Percentiles rank a stretch among this genome's conserved stretches.
Conservation (phyloP, 345 rosid species). For the Brassica juncea region DNA sequence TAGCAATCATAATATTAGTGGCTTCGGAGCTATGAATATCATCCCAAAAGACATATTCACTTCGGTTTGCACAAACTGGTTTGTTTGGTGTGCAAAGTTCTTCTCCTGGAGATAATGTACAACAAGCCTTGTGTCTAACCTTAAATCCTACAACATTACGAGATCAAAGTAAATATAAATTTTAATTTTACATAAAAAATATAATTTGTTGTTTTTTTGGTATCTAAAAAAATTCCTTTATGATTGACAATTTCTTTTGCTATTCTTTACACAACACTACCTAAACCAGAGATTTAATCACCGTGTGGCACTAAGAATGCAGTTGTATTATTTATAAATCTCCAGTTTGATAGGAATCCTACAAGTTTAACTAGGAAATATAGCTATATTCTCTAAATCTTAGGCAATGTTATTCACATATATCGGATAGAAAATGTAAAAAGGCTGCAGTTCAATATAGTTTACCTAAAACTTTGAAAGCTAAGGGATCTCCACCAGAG, state of each 20-base stretch:
- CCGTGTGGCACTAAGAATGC: too few species aligned
- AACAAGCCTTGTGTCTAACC: conserved; percentile 34
- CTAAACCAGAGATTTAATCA: too few species aligned
- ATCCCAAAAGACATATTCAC: conserved; percentile 46
- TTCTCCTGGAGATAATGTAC: conserved; percentile 8
- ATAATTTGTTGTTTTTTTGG: too few species aligned
- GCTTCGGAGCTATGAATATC: conserved; percentile 51
- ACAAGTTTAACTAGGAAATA: too few species aligned
- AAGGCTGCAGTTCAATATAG: background rate
- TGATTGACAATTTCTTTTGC: too few species aligned
- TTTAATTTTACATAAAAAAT: too few species aligned
- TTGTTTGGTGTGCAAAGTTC: conserved; percentile 37
- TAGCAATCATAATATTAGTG: conserved; percentile 35
- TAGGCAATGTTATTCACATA: background rate
- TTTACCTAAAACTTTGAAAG: conserved; percentile 6
- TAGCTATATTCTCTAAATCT: background rate
- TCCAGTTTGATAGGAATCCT: too few species aligned
- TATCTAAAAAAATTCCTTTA: too few species aligned
- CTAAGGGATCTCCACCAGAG: background rate
- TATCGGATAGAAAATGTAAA: background rate
- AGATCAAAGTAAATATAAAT: background rate
- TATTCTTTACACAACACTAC: too few species aligned
- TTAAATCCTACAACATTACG: conserved; percentile 31
- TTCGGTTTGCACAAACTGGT: conserved; percentile 42
- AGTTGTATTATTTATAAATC: too few species aligned